phyloP scores from a whole-genome alignment of 768 basidiomycete species.

The Auricularia sp. region DNA sequence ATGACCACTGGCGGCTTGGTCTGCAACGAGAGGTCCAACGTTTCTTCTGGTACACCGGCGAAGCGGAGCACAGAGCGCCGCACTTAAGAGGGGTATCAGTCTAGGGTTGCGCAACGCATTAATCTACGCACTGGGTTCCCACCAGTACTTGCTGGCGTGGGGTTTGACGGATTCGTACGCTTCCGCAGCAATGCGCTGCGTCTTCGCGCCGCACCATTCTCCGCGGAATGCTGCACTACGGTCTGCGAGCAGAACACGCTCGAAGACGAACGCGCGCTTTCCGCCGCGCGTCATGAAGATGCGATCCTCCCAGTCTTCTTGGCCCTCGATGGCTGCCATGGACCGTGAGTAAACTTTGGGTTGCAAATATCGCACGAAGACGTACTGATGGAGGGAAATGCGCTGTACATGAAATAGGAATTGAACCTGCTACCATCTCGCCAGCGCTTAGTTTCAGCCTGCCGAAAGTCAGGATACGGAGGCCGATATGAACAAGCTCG shows the following conservation, averaged over 20 bases:
- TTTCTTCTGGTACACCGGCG: constrained; percentile 36
- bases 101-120: neutral
- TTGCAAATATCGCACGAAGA: neutral
- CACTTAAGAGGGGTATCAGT: constrained; percentile 25
- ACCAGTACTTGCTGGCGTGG: constrained; percentile 16
- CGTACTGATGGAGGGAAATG: constrained; percentile 47
- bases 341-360: neutral
- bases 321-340: constrained; percentile 42
- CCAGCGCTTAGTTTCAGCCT: constrained; percentile 37
- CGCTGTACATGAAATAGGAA: constrained; percentile 61
- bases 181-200: constrained; percentile 64
- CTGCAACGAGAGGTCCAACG: constrained; percentile 21
- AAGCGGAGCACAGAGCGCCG: constrained; percentile 56
- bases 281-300: constrained; percentile 20
- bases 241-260: constrained; percentile 59
- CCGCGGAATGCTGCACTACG: constrained; percentile 71
- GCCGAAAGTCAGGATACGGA: constrained; percentile 20
- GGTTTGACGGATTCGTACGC: constrained; percentile 46
- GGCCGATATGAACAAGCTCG: constrained; percentile 9
- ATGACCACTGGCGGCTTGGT: constrained; percentile 31
- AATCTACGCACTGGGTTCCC: constrained; percentile 8
- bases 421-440: constrained; percentile 75
- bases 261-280: constrained; percentile 56
- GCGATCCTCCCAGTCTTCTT: constrained; percentile 66
- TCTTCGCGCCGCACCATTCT: constrained; percentile 46